Conservation (phyloP, 371 early-diverging fungal species). For the Lichtheimia ramosa region DNA sequence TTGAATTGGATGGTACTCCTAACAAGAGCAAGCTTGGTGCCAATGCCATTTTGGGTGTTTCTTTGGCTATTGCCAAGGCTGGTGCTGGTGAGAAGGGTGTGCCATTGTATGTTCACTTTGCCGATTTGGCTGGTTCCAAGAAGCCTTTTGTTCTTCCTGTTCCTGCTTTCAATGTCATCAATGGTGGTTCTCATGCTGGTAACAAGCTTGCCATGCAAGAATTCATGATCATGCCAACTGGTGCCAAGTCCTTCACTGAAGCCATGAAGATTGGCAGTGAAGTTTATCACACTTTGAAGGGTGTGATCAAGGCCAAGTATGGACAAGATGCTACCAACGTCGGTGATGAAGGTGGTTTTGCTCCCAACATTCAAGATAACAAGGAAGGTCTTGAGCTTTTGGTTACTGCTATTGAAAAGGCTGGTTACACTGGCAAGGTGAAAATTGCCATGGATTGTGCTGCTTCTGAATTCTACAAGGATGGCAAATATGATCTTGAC, state of each 20-base stretch:
- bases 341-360: conserved; percentile 99
- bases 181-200: conserved; percentile 99
- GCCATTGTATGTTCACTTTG: conserved; percentile 93
- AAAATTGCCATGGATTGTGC: conserved; percentile 99
- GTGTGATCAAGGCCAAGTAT: conserved; percentile 97
- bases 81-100: conserved; percentile 93
- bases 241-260: conserved; percentile 91
- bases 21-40: conserved; percentile 98
- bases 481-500: conserved; percentile 96
- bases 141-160: conserved; percentile 93
- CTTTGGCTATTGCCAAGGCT: conserved; percentile 95
- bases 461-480: conserved; percentile 97
- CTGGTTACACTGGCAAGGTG: conserved; percentile 95
- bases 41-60: conserved; percentile 98
- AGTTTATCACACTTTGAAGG: conserved; percentile 96
- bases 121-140: conserved; percentile 82
- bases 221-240: conserved; percentile 99
- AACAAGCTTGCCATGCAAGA: conserved; percentile 99
- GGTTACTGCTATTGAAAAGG: conserved; percentile 85
- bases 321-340: conserved; percentile 98
- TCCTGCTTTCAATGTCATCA: conserved; percentile 99
- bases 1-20: conserved; percentile 91
- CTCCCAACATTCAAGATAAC: conserved; percentile 98
- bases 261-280: conserved; percentile 98
- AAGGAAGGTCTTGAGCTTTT: conserved; percentile 97